Base-by-base conservation (phyloP, 1,139 yeast genomes). In the Yamadazyma aaseri region DNA sequence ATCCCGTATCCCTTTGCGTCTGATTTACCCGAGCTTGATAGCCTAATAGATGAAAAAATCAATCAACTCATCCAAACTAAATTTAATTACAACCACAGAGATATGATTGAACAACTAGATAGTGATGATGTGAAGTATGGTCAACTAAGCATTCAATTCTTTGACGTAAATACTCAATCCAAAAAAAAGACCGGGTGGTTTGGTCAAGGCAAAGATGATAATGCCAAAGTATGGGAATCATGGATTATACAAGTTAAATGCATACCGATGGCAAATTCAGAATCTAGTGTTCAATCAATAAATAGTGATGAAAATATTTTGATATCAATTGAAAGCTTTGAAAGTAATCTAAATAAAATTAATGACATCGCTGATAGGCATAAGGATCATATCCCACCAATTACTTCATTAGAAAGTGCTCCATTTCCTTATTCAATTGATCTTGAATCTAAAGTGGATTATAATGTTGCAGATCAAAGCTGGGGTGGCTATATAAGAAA, bases 311-410 rank as follows among this genome's bases (percentile, higher is more conserved):
- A 40, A 17, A 47, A 46, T 31, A 44, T 60, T n/a, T 45, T 49
- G 24, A 21, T 46, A 13, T 64, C 73, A 0, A 48, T 60, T 4
- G 47, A 50, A 14, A 65, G 66, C 38, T 71, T 79, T 42, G 73
- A 69, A 42, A 50, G 55, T 12, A 65, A 65, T 27, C 40, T 85
- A 33, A 46, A 63, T 35, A 59, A 65, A 36, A 73, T 85, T 12
- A 60, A 79, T 28, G 71, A 69, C 16, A 56, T 63, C 16, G 77
- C 70, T 11, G 85, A 82, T 47, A 49, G 55, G 4, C 69, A 80
- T 47, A 81, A 76, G 47, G 75, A 68, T 33, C 89, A 82, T 45
- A 78, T 85, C 3, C 95, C 95, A 2, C 85, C 86, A 1, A 81
- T 85, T 14, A 77, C 84, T 5, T 73, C 85, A 2, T 63, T 81